phyloP scores from a whole-genome alignment of 2,329 filamentous ascomycete species.

The Alternaria sp. region DNA sequence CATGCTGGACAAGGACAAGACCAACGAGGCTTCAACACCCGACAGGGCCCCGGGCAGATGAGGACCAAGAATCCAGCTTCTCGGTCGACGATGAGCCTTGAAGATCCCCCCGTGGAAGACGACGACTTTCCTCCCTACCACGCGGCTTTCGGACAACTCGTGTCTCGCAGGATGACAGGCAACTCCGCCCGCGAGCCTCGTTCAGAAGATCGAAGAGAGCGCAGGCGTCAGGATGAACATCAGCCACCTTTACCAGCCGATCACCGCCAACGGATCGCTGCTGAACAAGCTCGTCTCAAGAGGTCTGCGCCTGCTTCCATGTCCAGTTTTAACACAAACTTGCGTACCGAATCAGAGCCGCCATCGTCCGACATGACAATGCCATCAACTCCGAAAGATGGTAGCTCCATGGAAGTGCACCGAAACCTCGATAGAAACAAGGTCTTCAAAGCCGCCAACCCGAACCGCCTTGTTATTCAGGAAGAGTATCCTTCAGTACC shows the following conservation, averaged over 20 bases:
- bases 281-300: slow-evolving; percentile 27
- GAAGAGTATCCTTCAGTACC: slow-evolving; percentile 18
- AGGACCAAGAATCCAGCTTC: slow-evolving; percentile 36
- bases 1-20: slow-evolving; percentile 1
- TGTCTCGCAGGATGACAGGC: slow-evolving; percentile 5
- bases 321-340: slow-evolving; percentile 40
- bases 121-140: not conserved
- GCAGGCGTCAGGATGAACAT: not conserved
- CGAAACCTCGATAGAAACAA: slow-evolving; percentile 20
- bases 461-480: slow-evolving; percentile 29
- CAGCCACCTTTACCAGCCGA: slow-evolving; percentile 31
- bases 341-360: slow-evolving; percentile 47
- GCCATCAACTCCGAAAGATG: slow-evolving; percentile 52
- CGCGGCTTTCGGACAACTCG: slow-evolving; percentile 13
- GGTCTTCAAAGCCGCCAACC: slow-evolving; percentile 41
- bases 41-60: slow-evolving; percentile 20
- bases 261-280: slow-evolving; percentile 25
- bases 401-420: slow-evolving; percentile 43
- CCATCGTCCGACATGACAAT: slow-evolving; percentile 54
- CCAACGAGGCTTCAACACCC: not conserved
- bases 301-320: slow-evolving; percentile 32
- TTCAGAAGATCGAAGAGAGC: not conserved
- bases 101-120: slow-evolving; percentile 14
- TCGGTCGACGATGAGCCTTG: slow-evolving; percentile 21
- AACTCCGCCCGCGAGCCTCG: not conserved